Evolutionary conservation across 306 rosid genomes (phyloP), one percentile per base, ranked within the genome.

Genomic region (Pterocarpus macrocarpus): DNA sequence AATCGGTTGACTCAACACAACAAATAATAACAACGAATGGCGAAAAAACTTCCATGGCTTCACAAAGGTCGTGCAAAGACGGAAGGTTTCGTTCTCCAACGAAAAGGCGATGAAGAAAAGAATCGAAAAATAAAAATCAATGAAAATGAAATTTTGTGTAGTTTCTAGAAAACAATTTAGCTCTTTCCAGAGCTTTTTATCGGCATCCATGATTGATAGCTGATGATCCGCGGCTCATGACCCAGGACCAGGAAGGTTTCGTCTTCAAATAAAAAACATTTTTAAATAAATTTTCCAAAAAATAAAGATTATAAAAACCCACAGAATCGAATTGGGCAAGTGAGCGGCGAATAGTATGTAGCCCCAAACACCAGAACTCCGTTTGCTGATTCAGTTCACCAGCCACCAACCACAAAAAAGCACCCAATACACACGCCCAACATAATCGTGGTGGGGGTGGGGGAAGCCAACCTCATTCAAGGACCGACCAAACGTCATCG

Each of bases 401-500:
- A 57, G 66, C 47, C 64, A 64, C 80, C 80, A 4, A 52, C 67
- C 43, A 43, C 35, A 28, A 58, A 45, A 32, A 43, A 66, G 2
- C 39, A 47, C 64, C 32, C 38, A 72, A 52, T 38, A 8, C 3
- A 50, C 36, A 57, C 15, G 28, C 41, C 58, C 56, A 63, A 11
- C 69, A 14, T 50, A 4, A 14, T 43, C 11, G 6, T 49, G n/a
- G 55, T 43, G 47, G 47, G 47, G 47, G 8, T 6, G 47, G 8
- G 47, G 10, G 1, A 2, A 43, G 2, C 47, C 47, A 43, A 43
- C 47, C 47, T 43, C 47, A 11, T 49, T 39, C 44, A 4, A 4
- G 7, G 44, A 62, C 79, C 76, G 44, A 62, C 79, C 76, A 76
- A 81, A 81, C 77, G 28, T 79, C 57, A 61, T 35, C 68, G 53